A percentile compares a stretch with the other conserved stretches of the same genome.
phyloP scores from a whole-genome alignment of 495 filamentous ascomycete species.

The Trichocladium antarcticum region DNA sequence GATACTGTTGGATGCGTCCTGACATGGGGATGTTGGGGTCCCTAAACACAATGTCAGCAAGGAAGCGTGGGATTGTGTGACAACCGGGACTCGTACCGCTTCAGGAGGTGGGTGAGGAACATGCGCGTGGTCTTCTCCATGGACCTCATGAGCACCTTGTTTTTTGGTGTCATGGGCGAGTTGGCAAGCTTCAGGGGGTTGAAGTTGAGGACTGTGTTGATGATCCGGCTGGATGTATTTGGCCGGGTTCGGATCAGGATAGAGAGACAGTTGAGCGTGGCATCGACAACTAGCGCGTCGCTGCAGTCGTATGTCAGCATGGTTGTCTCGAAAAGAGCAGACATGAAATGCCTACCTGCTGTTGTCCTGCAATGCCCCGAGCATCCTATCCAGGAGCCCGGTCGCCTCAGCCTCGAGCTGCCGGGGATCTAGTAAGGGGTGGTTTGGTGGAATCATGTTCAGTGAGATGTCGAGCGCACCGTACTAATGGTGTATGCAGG shows the following conservation, averaged over 20 bases:
- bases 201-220: slow-evolving; percentile 77
- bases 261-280: slow-evolving; percentile 78
- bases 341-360: slow-evolving; percentile 46
- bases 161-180: slow-evolving; percentile 63
- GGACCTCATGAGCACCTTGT: slow-evolving; percentile 72
- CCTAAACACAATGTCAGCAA: slow-evolving; percentile 34
- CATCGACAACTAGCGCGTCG: slow-evolving; percentile 81
- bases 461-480: slow-evolving; percentile 82
- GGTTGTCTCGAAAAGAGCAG: background rate
- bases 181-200: slow-evolving; percentile 73
- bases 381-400: slow-evolving; percentile 77
- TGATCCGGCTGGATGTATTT: slow-evolving; percentile 69
- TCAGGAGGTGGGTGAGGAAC: slow-evolving; percentile 66
- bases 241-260: slow-evolving; percentile 70
- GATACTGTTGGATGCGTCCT: slow-evolving; percentile 65
- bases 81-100: slow-evolving; percentile 43
- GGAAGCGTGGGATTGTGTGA: background rate
- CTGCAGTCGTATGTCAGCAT: slow-evolving; percentile 34
- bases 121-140: slow-evolving; percentile 87
- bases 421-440: slow-evolving; percentile 61
- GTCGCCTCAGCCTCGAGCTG: slow-evolving; percentile 84
- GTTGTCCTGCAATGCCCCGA: slow-evolving; percentile 80
- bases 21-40: slow-evolving; percentile 58
- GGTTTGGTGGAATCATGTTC: slow-evolving; percentile 70
- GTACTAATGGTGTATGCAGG: slow-evolving; percentile 40